A percentile compares a stretch with the other conserved stretches of the same genome.
These are phyloP conservation scores for Clonostachys rosea DNA, from an alignment of 2,329 filamentous ascomycete species.

Conservation along the genomic window DNA sequence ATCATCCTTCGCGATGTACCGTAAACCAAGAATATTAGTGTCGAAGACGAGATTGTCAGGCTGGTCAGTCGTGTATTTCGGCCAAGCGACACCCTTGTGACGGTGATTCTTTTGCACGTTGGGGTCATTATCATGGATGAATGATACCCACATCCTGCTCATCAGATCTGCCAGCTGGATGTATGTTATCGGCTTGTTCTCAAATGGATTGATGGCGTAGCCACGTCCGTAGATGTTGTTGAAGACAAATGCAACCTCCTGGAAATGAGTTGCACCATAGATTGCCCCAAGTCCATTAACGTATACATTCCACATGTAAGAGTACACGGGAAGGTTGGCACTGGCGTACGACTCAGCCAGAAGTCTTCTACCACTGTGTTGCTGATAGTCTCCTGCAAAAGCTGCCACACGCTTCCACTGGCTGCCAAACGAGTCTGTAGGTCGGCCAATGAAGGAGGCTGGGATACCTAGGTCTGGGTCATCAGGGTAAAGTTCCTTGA, in stretches of 20 bases:
- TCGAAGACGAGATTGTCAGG: constrained; percentile 45
- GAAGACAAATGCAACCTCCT: constrained; percentile 31
- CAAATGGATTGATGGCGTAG: constrained; percentile 25
- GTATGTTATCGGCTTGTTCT: constrained; percentile 27
- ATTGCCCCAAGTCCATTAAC: constrained; percentile 41
- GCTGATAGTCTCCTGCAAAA: constrained; percentile 14
- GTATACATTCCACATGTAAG: constrained; percentile 50
- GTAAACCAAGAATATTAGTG: constrained; percentile 31
- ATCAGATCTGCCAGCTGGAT: constrained; percentile 34
- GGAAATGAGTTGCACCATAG: constrained; percentile 11
- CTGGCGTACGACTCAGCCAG: constrained; percentile 45
- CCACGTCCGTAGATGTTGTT: constrained; percentile 43
- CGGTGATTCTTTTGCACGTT: constrained; percentile 19
- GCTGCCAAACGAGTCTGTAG: constrained; percentile 36
- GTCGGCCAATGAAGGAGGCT: constrained; percentile 36
- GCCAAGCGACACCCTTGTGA: constrained; percentile 23
- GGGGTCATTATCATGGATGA: constrained; percentile 26
- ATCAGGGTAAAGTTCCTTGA: constrained; percentile 42
- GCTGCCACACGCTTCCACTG: constrained; percentile 52
- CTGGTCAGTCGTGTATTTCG: constrained; percentile 29
- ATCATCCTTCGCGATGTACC: constrained; percentile 35
- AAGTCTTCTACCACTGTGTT: constrained; percentile 18
- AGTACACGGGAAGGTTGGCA: constrained; percentile 38
- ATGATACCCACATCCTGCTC: constrained; percentile 44
- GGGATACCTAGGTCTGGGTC: constrained; percentile 23